These are phyloP conservation scores for Lolium multiflorum DNA, from an alignment of 176 grass and related monocot genomes.

Conservation along the genomic window DNA sequence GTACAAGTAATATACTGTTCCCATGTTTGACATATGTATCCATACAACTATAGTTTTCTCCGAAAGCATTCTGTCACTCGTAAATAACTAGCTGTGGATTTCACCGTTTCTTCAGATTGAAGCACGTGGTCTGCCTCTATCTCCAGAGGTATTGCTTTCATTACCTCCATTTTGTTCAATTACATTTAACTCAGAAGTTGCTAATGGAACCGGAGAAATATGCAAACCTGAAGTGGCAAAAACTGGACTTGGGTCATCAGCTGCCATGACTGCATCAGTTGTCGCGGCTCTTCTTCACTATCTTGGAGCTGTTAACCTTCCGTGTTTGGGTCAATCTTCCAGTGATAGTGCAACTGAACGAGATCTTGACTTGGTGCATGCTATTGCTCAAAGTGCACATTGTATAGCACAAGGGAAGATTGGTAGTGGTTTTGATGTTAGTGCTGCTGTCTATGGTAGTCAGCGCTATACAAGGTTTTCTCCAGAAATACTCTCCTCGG, in stretches of 20 bases:
- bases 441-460: constrained; percentile 93
- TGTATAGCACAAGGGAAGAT: constrained; percentile 99
- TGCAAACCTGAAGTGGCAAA: constrained; percentile 98
- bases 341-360: constrained; percentile 32
- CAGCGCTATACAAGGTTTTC: constrained; percentile 86
- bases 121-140: constrained; percentile 70
- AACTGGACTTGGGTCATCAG: constrained; percentile 97
- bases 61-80: neutral
- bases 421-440: constrained; percentile 95
- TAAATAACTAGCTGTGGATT: constrained; percentile 32
- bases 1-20: neutral
- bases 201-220: constrained; percentile 71
- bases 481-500: constrained; percentile 70
- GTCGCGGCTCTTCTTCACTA: constrained; percentile 87
- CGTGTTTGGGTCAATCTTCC: constrained; percentile 45
- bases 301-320: constrained; percentile 81
- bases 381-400: constrained; percentile 89
- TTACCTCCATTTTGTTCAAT: constrained; percentile 90
- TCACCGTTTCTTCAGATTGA: constrained; percentile 69
- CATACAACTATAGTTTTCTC: neutral
- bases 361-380: constrained; percentile 82
- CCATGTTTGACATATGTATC: neutral
- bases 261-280: constrained; percentile 95
- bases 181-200: constrained; percentile 74
- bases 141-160: constrained; percentile 74